Base-by-base conservation (phyloP, 495 filamentous ascomycete species). In the Podospora bellae-mahoneyi region DNA sequence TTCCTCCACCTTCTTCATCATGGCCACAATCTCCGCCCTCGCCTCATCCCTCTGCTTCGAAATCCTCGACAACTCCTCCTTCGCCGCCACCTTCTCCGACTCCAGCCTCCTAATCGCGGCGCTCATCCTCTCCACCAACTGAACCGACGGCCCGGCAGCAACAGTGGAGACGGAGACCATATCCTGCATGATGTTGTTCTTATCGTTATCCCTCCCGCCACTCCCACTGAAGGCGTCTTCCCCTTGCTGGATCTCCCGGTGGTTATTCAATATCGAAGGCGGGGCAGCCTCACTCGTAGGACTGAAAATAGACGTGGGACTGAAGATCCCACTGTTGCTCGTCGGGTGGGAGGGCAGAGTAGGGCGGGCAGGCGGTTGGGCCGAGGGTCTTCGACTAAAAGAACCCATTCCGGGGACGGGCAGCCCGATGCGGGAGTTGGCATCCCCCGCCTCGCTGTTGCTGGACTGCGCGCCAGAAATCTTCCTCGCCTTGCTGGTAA, bases 51-150 rank as follows among this genome's bases (percentile, higher is more conserved):
- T 85, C 78, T 98, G 95, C 56, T 85, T 80, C 10, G 89, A 86
- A 18, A 97, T 86, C 44, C 94, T 84, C 0, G 86, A 82, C 62
- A 97, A 82, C 74, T 98, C 96, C 71, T 98, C 95, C 74, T 90
- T 90, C 26, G 86, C 86, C 4, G 89, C 90, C 19, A 93, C 90
- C 72, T 94, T 94, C 73, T 98, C 96, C 68, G 89, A 92, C 75
- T 98, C 96, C 0, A 99, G 82, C 4, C 94, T 87, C 30, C 95
- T 90, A 26, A 99, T 92, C 1, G 93, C 90, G 48, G 94, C 91
- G 69, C 89, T 92, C 94, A 99, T 97, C 58, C 96, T 90, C 78
- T 98, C 95, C 5, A 99, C 93, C 0, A 99, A 85, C 77, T 98
- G 95, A 3, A 99, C 94, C 3, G 91, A 94, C 4, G 95, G 95